Percentiles rank a stretch among this genome's conserved stretches.
These are phyloP conservation scores for Venturia aucupariae DNA, from an alignment of 2,329 filamentous ascomycete species.

Conservation along the genomic window DNA sequence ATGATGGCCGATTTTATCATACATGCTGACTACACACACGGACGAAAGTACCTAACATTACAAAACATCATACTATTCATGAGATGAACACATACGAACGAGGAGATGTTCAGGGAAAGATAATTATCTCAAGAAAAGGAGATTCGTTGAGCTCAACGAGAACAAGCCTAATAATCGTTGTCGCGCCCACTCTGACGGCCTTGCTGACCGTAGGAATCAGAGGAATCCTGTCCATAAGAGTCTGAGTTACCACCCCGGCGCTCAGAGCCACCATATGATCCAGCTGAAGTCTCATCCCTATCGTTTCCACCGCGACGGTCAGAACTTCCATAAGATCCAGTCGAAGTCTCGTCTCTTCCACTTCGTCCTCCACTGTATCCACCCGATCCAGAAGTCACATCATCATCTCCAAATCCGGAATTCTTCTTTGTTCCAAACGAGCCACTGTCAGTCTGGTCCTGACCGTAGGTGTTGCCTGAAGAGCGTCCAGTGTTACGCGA, in stretches of 20 bases:
- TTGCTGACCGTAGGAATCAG: conserved; percentile 2
- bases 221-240: background rate
- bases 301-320: background rate
- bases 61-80: background rate
- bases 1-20: too few species aligned
- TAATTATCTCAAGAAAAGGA: background rate
- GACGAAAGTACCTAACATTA: too few species aligned
- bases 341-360: background rate
- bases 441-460: background rate
- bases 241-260: background rate
- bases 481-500: background rate
- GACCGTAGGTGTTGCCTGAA: background rate
- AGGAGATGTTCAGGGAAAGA: background rate
- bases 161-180: background rate
- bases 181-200: background rate
- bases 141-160: background rate
- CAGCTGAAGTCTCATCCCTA: background rate
- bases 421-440: background rate
- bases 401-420: background rate
- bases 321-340: background rate
- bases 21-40: too few species aligned
- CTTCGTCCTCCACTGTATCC: background rate
- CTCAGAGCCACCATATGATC: background rate
- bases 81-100: background rate
- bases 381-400: background rate